Evolutionary conservation across 306 rosid genomes (phyloP), one percentile per base, ranked within the genome.

Genomic region (Vicia sativa): DNA sequence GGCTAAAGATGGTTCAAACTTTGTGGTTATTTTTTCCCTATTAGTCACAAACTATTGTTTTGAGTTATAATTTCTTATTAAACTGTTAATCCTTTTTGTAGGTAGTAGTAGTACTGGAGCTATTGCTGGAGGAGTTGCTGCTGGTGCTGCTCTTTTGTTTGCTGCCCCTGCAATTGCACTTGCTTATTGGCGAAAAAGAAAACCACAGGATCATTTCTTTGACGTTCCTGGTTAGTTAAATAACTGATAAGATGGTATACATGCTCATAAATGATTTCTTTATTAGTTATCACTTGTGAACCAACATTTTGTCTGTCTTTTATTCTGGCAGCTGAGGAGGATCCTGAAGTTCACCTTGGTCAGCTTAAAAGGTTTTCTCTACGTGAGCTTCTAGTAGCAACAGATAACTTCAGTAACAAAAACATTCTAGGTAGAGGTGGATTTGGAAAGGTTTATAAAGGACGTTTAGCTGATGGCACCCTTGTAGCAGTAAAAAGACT

Each of bases 111-210:
- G 78, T 37, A 90, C 96, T 31, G 97, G 96, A 71, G 86, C 97
- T 72, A 95, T 95, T 82, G 99, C 99, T 68, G 99, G 96, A 72
- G 99, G 97, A 79, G 99, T 91, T 75, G 99, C 96, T 74, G 99
- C 96, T 48, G 96, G 91, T 66, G 97, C 96, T 53, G 97, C 95
- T 77, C 78, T 90, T 70, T 83, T 95, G 68, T 90, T 95, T 84
- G 95, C 97, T 72, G 95, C 83, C 65, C 96, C 97, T 78, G 96
- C 97, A 74, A 84, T 95, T 80, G 97, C 97, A 48, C 95, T 91
- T 85, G 97, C 91, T 61, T 75, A 58, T 73, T 95, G 87, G 89
- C 85, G 97, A 29, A 83, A 80, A 64, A 87, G 83, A 86, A 87
- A 84, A 77, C 87, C 92, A 9, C 85, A 88, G 72, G 97, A 88